phyloP scores from a whole-genome alignment of 2,329 filamentous ascomycete species.

The Sporothrix phasma region DNA sequence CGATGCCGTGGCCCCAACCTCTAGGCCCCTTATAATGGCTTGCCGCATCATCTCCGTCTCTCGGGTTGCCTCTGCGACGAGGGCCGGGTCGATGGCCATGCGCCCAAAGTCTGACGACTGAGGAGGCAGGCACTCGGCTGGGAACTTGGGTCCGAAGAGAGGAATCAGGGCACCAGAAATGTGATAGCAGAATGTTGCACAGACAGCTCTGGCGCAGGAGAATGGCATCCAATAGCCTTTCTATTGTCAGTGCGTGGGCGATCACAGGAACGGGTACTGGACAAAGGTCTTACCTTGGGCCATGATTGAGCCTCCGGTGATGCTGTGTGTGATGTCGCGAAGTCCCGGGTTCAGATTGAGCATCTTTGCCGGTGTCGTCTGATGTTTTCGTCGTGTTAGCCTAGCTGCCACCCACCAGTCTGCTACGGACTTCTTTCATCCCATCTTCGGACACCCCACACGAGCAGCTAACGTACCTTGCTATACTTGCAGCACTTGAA shows the following conservation, averaged over 20 bases:
- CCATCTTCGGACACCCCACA: neutral
- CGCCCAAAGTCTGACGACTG: constrained; percentile 53
- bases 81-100: constrained; percentile 53
- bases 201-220: constrained; percentile 73
- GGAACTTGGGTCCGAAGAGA: constrained; percentile 78
- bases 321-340: constrained; percentile 82
- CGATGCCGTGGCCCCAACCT: neutral
- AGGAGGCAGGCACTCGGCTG: constrained; percentile 56
- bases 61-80: constrained; percentile 43
- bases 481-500: constrained; percentile 84
- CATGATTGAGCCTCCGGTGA: constrained; percentile 81
- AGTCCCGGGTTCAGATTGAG: constrained; percentile 69
- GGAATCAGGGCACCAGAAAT: constrained; percentile 83
- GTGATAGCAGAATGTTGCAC: constrained; percentile 76
- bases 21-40: constrained; percentile 5
- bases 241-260: neutral
- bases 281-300: constrained; percentile 61
- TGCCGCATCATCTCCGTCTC: constrained; percentile 37
- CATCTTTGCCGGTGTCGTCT: constrained; percentile 87
- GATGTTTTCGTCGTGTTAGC: constrained; percentile 10
- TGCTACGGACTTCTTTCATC: neutral
- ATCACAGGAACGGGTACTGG: neutral
- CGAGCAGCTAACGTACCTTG: constrained; percentile 54
- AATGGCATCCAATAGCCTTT: constrained; percentile 96
- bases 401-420: neutral